These are phyloP conservation scores for Agaricus blazei DNA, from an alignment of 768 basidiomycete species.

Conservation along the genomic window DNA sequence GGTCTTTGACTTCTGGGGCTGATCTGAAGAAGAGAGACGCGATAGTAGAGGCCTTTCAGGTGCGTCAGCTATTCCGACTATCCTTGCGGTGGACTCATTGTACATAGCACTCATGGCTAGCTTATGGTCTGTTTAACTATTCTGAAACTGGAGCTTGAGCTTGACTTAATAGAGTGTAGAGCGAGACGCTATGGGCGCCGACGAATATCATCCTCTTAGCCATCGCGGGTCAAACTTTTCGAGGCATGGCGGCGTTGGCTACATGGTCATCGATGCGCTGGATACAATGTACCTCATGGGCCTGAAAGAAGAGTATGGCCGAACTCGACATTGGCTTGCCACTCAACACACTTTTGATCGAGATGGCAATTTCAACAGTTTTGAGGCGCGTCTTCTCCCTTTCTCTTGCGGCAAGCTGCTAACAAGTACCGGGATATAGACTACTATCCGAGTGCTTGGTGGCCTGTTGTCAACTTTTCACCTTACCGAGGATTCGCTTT, in stretches of 20 bases:
- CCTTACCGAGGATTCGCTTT: conserved; percentile 72
- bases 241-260: conserved; percentile 75
- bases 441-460: conserved; percentile 88
- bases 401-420: background rate
- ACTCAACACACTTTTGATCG: conserved; percentile 68
- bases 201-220: conserved; percentile 88
- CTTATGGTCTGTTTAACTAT: conserved; percentile 58
- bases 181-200: conserved; percentile 85
- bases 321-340: conserved; percentile 77
- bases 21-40: conserved; percentile 65
- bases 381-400: conserved; percentile 58
- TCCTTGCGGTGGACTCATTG: conserved; percentile 1
- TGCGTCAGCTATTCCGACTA: conserved; percentile 19
- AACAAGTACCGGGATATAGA: conserved; percentile 39
- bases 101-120: conserved; percentile 76
- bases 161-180: conserved; percentile 38
- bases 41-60: conserved; percentile 76
- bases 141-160: too few species aligned
- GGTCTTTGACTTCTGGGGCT: conserved; percentile 24
- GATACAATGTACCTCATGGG: conserved; percentile 91
- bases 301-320: conserved; percentile 70
- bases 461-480: conserved; percentile 86
- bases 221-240: conserved; percentile 76
- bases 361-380: conserved; percentile 81
- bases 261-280: conserved; percentile 84